Base-by-base conservation (phyloP, 805 yeast species). In the Pichia rugopelliculosa region DNA sequence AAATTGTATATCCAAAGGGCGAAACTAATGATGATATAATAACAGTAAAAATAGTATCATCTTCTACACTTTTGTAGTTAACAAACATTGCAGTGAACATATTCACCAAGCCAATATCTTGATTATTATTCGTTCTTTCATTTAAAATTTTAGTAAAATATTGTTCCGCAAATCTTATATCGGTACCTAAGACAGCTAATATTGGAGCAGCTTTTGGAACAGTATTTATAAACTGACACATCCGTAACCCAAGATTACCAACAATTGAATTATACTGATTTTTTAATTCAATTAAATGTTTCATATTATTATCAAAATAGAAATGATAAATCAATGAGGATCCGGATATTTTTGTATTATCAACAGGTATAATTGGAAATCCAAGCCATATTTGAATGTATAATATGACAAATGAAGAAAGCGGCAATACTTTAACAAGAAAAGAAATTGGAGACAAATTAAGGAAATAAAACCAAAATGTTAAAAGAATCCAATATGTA, bases 401-500 rank as follows among this genome's bases (percentile, higher is more conserved):
- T 4, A 82, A 58, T 47, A 74, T 71, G 33, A 73, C 39, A 1
- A 83, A 56, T 4, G 75, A 61, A 55, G 73, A 77, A 42, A 84
- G 74, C 2, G 93, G 91, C 17, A 83, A 50, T 36, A 74, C 53
- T 27, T 65, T 58, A 37, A 72, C 57, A n/a, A 85, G 44, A 20
- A 76, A 67, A 10, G 74, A 63, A 18, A 60, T 55, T 4, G 58
- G 33, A 5, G 39, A 38, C 25, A 51, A 52, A 9, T 60, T 56
- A 15, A 48, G 50, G 9, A 54, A 42, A 18, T 51, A 43, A 6
- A 53, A 44, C 40, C 56, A 60, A 8, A 69, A 53, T 5, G 82
- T 73, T 45, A 74, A 63, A 1, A 84, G 79, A 12, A 83, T 69
- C 95, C 96, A 87, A 64, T 84, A 81, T 48, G 72, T 66, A 33